Base-by-base conservation (phyloP, 768 basidiomycete genomes). In the Porphyrellus cyaneotinctus region DNA sequence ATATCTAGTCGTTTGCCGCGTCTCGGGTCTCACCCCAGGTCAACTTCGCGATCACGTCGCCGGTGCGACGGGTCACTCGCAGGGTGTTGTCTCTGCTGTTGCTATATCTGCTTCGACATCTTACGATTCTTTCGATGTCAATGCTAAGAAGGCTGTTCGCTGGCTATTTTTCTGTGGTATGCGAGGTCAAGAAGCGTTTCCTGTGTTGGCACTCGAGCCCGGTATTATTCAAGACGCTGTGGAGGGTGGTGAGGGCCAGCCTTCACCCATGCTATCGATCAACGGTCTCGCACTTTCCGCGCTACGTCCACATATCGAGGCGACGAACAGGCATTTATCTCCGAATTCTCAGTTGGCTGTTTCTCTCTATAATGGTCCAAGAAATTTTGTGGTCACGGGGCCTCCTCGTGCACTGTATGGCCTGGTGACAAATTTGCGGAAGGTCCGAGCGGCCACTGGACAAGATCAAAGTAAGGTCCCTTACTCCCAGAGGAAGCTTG, bases 61-160 rank as follows among this genome's bases (percentile, higher is more conserved):
- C 11, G 95, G 95, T 31, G 83, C 94, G 3, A 98, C 97, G 15
- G 97, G 97, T 30, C 97, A 99, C 73, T 97, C 95, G 2, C 95
- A 98, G 70, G 97, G 97, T 59, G 84, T 99, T 61, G 85, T 97
- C 43, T 91, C 95, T 13, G 97, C 97, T n/a, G 81, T 95, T 47
- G 85, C 82, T 35, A 83, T 97, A 63, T 80, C 95, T 8, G 83
- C 90, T 6, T 92, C 94, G 6, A 76, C 77, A 17, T 83, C 84
- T 23, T 83, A 85, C 55, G 85, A 86, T 43, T 84, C 86, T 4
- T 90, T 92, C 70, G 74, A 79, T 51, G 72, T 72, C 52, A 95
- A 97, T 71, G 78, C 84, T 10, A 74, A 78, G 66, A 95, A 95
- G 69, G 91, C 92, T 31, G 70, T 97, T 61, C 87, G 80, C 61